A percentile compares a stretch with the other conserved stretches of the same genome.
phyloP scores from a whole-genome alignment of 768 basidiomycete species.

The Coprinellus micaceus region DNA sequence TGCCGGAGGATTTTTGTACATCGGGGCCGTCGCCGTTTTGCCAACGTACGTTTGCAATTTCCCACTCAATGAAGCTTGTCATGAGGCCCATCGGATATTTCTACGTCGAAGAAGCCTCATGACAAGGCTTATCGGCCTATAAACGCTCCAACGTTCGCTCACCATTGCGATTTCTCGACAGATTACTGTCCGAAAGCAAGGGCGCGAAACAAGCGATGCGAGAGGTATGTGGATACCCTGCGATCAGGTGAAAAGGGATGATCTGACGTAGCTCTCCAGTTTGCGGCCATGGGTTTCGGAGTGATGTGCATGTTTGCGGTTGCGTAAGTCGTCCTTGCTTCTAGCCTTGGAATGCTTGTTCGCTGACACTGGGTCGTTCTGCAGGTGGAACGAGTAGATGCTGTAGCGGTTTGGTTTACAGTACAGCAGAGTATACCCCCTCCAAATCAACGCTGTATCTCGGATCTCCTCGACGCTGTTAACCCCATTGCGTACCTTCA shows the following conservation, averaged over 20 bases:
- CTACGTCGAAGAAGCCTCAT: background rate
- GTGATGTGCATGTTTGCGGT: conserved; percentile 90
- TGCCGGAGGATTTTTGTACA: conserved; percentile 89
- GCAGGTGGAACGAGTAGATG: conserved; percentile 76
- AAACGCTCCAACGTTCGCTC: background rate
- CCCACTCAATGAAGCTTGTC: too few species aligned
- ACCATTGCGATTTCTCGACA: conserved; percentile 26
- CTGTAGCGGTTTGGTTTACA: conserved; percentile 7
- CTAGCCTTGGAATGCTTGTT: conserved; percentile 9
- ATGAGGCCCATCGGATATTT: background rate
- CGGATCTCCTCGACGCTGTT: too few species aligned
- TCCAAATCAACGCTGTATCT: too few species aligned
- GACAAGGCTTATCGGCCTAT: background rate
- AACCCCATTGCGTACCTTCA: too few species aligned
- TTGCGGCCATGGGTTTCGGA: conserved; percentile 87
- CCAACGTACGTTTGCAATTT: conserved; percentile 63
- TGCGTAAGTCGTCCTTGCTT: conserved; percentile 57
- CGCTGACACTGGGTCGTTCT: conserved; percentile 10
- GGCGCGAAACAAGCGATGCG: conserved; percentile 86
- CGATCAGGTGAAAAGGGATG: conserved; percentile 5
- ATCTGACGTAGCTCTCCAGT: conserved; percentile 44
- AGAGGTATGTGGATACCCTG: conserved; percentile 49
- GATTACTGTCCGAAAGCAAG: conserved; percentile 83
- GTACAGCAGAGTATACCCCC: background rate
- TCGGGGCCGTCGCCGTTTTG: conserved; percentile 87